Evolutionary conservation across 2,329 filamentous ascomycete genomes (phyloP).

Genomic region (Epichloe bromicola): DNA sequence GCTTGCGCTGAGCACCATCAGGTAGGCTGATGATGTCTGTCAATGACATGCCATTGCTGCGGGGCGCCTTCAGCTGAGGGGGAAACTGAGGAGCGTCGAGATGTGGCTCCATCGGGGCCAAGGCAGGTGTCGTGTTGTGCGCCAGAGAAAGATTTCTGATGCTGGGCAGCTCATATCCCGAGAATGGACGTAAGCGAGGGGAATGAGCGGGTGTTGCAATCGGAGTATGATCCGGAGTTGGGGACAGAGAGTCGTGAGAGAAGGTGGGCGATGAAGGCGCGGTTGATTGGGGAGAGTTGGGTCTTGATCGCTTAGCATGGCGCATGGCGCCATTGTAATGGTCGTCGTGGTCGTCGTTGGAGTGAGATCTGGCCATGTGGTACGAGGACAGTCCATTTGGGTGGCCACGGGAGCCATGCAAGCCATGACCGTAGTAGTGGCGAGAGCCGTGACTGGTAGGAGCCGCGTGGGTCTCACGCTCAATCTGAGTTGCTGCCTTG

Average conservation of each 20-base stretch:
- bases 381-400: conserved; percentile 74
- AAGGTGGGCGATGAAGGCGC: conserved; percentile 93
- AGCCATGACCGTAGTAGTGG: conserved; percentile 38
- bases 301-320: conserved; percentile 75
- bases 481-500: conserved; percentile 47
- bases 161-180: conserved; percentile 69
- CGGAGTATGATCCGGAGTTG: conserved; percentile 97
- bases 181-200: conserved; percentile 72
- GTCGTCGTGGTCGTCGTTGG: conserved; percentile 65
- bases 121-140: conserved; percentile 39
- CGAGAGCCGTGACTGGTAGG: conserved; percentile 30
- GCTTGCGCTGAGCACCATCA: conserved; percentile 77
- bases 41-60: conserved; percentile 61
- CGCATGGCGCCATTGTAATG: conserved; percentile 57
- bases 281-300: conserved; percentile 89
- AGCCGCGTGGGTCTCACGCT: conserved; percentile 39
- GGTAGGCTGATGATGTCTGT: conserved; percentile 86
- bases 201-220: conserved; percentile 92
- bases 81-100: conserved; percentile 31
- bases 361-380: conserved; percentile 82
- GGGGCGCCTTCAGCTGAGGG: conserved; percentile 34
- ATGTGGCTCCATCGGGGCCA: conserved; percentile 46
- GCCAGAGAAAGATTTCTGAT: conserved; percentile 53
- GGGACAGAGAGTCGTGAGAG: conserved; percentile 88
- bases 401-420: conserved; percentile 42